Conservation (phyloP, 805 yeast genomes). For the Teunomyces pallodes region DNA sequence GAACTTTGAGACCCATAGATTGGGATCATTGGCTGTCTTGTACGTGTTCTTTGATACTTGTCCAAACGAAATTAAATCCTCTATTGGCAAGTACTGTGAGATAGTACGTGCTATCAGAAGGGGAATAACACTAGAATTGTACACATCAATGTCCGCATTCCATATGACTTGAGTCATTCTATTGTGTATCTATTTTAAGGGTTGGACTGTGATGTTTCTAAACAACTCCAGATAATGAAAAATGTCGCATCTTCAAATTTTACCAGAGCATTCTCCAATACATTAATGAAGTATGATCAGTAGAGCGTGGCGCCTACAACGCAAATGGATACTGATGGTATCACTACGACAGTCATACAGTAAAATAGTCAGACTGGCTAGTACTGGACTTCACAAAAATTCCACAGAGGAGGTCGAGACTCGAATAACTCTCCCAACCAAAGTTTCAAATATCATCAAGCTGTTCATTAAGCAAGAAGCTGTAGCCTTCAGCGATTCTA, state of each 20-base stretch:
- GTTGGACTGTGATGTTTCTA: background rate
- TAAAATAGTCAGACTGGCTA: background rate
- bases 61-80: constrained; percentile 39
- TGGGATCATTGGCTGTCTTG: constrained; percentile 37
- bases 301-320: constrained; percentile 1
- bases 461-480: constrained; percentile 11
- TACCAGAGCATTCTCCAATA: background rate
- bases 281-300: constrained; percentile 2
- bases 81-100: constrained; percentile 31
- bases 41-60: constrained; percentile 38
- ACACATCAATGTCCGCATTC: constrained; percentile 46
- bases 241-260: constrained; percentile 2
- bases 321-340: background rate
- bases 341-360: background rate
- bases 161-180: constrained; percentile 44
- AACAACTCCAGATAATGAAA: background rate
- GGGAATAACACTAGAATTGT: constrained; percentile 37
- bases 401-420: background rate
- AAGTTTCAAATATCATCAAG: constrained; percentile 8
- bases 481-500: constrained; percentile 7
- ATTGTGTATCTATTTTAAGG: background rate
- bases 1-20: constrained; percentile 38
- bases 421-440: constrained; percentile 2
- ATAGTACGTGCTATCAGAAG: constrained; percentile 35
- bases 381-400: background rate